These are phyloP conservation scores for Delphinella strobiligena DNA, from an alignment of 2,329 filamentous ascomycete species.

Conservation along the genomic window DNA sequence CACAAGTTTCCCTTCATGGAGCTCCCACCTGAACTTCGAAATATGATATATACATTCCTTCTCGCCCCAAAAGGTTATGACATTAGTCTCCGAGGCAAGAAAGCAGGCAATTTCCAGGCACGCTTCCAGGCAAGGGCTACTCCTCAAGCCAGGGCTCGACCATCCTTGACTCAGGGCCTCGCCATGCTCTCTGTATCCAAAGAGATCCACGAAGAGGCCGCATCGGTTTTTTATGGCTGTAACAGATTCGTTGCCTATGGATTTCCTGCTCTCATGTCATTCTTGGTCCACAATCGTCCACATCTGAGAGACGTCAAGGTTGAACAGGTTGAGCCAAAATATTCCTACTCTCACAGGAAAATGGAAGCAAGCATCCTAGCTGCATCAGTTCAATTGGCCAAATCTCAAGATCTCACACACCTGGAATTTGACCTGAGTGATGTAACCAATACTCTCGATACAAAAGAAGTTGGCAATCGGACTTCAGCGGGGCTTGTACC, in stretches of 20 bases:
- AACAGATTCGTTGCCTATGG: not conserved
- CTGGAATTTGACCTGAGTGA: not conserved
- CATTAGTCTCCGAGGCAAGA: not conserved
- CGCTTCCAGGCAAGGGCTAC: too few species aligned
- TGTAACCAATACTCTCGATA: too few species aligned
- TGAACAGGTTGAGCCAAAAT: too few species aligned
- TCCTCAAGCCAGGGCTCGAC: too few species aligned
- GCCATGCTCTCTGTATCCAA: not conserved
- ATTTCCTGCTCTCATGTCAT: not conserved
- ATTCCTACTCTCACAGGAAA: too few species aligned
- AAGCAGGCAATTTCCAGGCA: too few species aligned
- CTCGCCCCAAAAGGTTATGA: not conserved
- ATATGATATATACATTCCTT: not conserved
- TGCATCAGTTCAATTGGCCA: not conserved
- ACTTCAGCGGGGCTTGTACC: too few species aligned
- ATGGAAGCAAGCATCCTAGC: too few species aligned
- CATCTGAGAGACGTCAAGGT: too few species aligned
- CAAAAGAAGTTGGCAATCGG: too few species aligned
- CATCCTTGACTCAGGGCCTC: too few species aligned
- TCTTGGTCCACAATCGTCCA: too few species aligned
- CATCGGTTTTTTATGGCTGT: not conserved
- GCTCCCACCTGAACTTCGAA: not conserved
- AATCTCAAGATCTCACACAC: not conserved
- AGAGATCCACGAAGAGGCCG: not conserved
- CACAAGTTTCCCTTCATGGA: not conserved